Evolutionary conservation across 371 early-diverging fungal species (phyloP), one percentile per base, ranked within the genome.

Genomic region (Lichtheimia hyalospora): DNA sequence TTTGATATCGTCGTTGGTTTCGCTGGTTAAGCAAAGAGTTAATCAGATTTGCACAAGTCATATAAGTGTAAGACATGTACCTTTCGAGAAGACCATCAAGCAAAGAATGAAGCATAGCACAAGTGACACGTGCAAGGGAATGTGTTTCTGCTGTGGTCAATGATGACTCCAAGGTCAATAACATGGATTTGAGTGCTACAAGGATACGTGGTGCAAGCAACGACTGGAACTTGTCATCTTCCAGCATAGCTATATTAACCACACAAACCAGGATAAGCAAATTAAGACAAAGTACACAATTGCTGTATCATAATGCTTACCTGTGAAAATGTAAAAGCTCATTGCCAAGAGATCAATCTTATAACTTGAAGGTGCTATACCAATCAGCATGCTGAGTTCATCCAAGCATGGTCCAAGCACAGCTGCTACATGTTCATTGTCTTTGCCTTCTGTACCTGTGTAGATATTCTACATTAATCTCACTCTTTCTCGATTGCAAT

Each of bases 291-390:
- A 14, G 34, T 28, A 6, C 34, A 24, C 5, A n/a, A 23, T 23
- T 0, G 10, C 34, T 34, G 34, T 34, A 24, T 21, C 23, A 5
- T 1, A 20, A 20, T 52, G 43, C 34, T 53, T 63, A 70, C 74
- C 68, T 27, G 72, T 60, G 52, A 69, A 80, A 5, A 82, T 60
- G 55, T 75, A 68, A 20, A 78, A 67, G 39, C 69, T 71, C 15
- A 82, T 70, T 0, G 83, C 78, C 21, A 76, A 44, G 5, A 82
- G 49, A 56, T 82, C 81, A 15, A 76, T 74, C 44, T 74, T 78
- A 24, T 73, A 77, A 14, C 53, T 66, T 5, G 70, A 41, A 1
- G 83, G 83, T 18, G 75, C 63, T 15, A 80, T 71, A 1, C 57
- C 49, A 3, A 79, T 68, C n/a, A 83, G 64, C 27, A 66, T 58